A percentile compares a stretch with the other conserved stretches of the same genome.
phyloP scores from a whole-genome alignment of 2,329 filamentous ascomycete species.

The Alternaria metachromatica region DNA sequence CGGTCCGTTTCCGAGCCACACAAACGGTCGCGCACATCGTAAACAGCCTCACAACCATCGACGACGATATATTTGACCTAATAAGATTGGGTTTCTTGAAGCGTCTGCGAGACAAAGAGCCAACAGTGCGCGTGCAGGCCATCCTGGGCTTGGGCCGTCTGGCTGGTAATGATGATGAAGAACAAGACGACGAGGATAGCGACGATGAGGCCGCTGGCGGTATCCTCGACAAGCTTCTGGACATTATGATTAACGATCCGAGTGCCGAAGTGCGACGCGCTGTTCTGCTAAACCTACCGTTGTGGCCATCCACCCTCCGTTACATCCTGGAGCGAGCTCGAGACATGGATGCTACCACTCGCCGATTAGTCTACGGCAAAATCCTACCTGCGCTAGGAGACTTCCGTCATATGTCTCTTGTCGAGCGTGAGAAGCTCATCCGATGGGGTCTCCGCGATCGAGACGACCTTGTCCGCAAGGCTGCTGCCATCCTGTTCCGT shows the following conservation, averaged over 20 bases:
- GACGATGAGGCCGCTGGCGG: constrained; percentile 71
- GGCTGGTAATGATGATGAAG: constrained; percentile 69
- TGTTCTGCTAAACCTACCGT: constrained; percentile 87
- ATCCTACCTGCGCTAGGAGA: constrained; percentile 89
- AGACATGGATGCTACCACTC: constrained; percentile 83
- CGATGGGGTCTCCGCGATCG: constrained; percentile 93
- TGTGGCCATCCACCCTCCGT: constrained; percentile 80
- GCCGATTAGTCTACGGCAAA: constrained; percentile 84
- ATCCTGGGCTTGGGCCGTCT: constrained; percentile 87
- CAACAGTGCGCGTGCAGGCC: constrained; percentile 89
- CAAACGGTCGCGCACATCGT: constrained; percentile 91
- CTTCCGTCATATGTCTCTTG: constrained; percentile 90
- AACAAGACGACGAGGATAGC: constrained; percentile 70
- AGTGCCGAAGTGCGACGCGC: constrained; percentile 91
- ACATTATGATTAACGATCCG: constrained; percentile 90
- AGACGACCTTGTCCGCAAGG: constrained; percentile 92
- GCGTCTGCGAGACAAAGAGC: constrained; percentile 90
- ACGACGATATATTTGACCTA: constrained; percentile 87
- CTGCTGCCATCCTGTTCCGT: constrained; percentile 85
- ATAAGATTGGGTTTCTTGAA: constrained; percentile 80
- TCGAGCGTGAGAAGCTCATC: constrained; percentile 93
- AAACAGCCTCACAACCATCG: constrained; percentile 89
- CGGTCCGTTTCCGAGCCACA: constrained; percentile 85
- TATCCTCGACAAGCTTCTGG: constrained; percentile 81
- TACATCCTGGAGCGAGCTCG: constrained; percentile 89